Percentiles rank a stretch among this genome's conserved stretches.
Conservation (phyloP, 108 stramenopile species). For the Aureococcus anophagefferens region DNA sequence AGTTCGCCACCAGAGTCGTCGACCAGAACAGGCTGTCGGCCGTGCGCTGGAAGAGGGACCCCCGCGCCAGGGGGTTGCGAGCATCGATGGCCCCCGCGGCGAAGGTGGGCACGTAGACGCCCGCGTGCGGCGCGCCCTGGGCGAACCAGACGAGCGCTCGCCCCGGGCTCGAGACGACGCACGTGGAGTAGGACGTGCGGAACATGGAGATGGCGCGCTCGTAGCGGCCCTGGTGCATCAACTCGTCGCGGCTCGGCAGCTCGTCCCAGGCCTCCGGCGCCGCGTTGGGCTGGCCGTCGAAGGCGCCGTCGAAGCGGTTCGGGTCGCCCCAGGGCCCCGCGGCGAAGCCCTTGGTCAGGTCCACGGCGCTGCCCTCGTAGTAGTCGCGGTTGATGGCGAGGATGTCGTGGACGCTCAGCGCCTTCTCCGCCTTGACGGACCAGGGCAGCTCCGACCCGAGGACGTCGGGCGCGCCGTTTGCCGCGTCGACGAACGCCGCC, state of each 20-base stretch:
- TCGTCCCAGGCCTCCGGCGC: background rate
- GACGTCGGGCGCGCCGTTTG: slow-evolving; percentile 44
- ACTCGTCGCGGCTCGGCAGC: slow-evolving; percentile 28
- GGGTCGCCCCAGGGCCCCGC: slow-evolving; percentile 29
- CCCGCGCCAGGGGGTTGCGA: background rate
- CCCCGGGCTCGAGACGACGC: slow-evolving; percentile 29
- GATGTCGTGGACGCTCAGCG: slow-evolving; percentile 31
- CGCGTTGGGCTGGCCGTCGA: background rate
- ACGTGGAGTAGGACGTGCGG: slow-evolving; percentile 49
- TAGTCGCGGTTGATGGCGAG: slow-evolving; percentile 51
- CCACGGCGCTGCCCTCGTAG: slow-evolving; percentile 57
- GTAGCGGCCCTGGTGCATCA: no score
- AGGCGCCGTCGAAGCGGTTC: slow-evolving; percentile 8
- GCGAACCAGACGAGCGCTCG: slow-evolving; percentile 3
- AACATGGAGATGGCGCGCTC: slow-evolving; percentile 53
- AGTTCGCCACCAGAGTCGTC: slow-evolving; percentile 5
- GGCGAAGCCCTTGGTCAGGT: slow-evolving; percentile 32
- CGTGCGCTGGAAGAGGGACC: background rate
- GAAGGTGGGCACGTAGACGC: slow-evolving; percentile 10
- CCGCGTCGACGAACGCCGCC: slow-evolving; percentile 23
- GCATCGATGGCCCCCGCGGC: background rate
- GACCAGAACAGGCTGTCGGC: slow-evolving; percentile 2
- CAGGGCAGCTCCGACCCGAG: slow-evolving; percentile 43
- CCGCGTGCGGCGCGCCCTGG: slow-evolving; percentile 13
- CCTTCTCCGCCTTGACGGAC: slow-evolving; percentile 37